phyloP scores from a whole-genome alignment of 805 yeast species.

The Tetrapisispora nanseiensis region DNA sequence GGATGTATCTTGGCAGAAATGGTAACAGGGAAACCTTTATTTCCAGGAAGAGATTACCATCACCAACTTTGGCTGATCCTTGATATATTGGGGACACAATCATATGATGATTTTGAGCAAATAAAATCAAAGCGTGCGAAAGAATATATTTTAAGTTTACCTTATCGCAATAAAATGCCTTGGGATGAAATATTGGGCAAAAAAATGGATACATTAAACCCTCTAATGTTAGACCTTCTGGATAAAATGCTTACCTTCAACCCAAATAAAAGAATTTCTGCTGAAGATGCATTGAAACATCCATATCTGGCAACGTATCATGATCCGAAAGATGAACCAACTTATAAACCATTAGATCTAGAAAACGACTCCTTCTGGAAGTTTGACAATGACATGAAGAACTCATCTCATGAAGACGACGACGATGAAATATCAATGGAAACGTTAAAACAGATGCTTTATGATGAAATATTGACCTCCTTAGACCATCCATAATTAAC shows the following conservation, averaged over 20 bases:
- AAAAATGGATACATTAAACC: slow-evolving; percentile 25
- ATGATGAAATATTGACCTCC: slow-evolving; percentile 65
- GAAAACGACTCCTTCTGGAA: slow-evolving; percentile 34
- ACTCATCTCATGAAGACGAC: slow-evolving; percentile 39
- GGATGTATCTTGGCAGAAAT: slow-evolving; percentile 73
- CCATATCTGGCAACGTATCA: slow-evolving; percentile 63
- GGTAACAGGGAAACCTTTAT: slow-evolving; percentile 49
- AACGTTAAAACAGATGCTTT: slow-evolving; percentile 65
- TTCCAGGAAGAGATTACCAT: slow-evolving; percentile 68
- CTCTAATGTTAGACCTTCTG: slow-evolving; percentile 48
- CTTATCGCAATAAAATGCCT: slow-evolving; percentile 48
- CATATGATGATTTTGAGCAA: slow-evolving; percentile 60
- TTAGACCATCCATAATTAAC: slow-evolving; percentile 12
- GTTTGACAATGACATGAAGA: slow-evolving; percentile 30
- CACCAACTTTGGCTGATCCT: slow-evolving; percentile 59
- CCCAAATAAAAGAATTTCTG: slow-evolving; percentile 65
- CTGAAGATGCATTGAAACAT: slow-evolving; percentile 63
- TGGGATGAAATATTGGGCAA: slow-evolving; percentile 28
- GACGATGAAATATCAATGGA: slow-evolving; percentile 67
- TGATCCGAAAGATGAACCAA: slow-evolving; percentile 65
- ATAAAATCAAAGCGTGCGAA: slow-evolving; percentile 68
- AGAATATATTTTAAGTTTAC: slow-evolving; percentile 62
- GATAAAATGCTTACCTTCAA: slow-evolving; percentile 64
- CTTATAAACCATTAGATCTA: slow-evolving; percentile 28
- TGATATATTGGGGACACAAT: slow-evolving; percentile 64